Base-by-base conservation (phyloP, 345 rosid species). In the Syzygium oleosum region DNA sequence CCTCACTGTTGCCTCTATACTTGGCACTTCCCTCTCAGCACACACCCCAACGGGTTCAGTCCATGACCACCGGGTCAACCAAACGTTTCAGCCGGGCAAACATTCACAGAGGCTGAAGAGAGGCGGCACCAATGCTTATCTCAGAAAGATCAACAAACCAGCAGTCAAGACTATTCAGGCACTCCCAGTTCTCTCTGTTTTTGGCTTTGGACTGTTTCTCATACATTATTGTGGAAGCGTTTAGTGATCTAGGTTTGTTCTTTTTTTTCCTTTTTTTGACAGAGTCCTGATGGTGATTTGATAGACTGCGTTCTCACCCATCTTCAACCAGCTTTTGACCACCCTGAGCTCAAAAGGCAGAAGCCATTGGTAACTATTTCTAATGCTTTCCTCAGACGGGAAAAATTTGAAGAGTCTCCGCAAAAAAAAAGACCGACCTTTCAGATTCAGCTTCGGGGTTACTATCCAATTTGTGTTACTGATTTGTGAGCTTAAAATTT, bases 281-380 rank as follows among this genome's bases (percentile, higher is more conserved):
- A 98, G 99, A 98, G 99, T 85, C 97, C 97, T 86, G 99, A 96
- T 87, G 98, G 98, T n/a, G 99, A 98, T 94, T 78, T 95, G 79
- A 94, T 98, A 89, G 98, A 98, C 86, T 98, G 99, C 93, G 98
- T 98, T 85, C 56, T 87, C 52, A 92, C 98, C 89, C 97, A 98
- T 93, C 93, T 90, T 51, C 99, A 98, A 91, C 98, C 98, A 85
- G 99, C 99, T 84, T 98, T 98, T 88, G 99, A 96, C 88, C 99
- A 96, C 91, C 98, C 98, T 55, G 87, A 92, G 92, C 93, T 98
- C 61, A 92, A 84, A 87, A 98, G 98, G 23, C 94, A 96, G 85
- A 96, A 92, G 49, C 98, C 98, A 87, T 80, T 93, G 93, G 99
- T 96, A 93, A 63, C 4, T 86, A 53, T 52, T 38, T 43, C 41